A percentile compares a stretch with the other conserved stretches of the same genome.
Conservation (phyloP, 1,284 basidiomycete species). For the Rhodotorula glutinis region DNA sequence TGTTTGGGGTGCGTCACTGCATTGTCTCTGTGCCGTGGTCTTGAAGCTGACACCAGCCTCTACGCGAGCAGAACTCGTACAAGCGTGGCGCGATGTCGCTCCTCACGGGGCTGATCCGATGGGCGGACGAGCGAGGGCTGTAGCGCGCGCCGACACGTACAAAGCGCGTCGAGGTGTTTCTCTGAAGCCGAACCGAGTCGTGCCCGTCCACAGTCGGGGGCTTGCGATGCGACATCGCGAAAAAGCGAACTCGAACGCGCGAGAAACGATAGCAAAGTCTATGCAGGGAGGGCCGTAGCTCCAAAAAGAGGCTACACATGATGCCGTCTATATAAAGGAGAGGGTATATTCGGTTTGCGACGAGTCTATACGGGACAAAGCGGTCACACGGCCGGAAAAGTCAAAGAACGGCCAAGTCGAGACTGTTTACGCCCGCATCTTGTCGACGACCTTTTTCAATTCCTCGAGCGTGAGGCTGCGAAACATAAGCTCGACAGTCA, state of each 20-base stretch:
- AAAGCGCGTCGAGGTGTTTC: too few relatives aligned
- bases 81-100: slow-evolving; percentile 5
- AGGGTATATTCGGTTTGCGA: not conserved
- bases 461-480: slow-evolving; percentile 38
- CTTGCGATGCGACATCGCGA: too few relatives aligned
- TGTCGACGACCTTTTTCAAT: slow-evolving; percentile 34
- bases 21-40: not conserved
- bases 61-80: not conserved
- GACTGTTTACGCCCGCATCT: slow-evolving; percentile 13
- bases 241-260: too few relatives aligned
- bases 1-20: slow-evolving; percentile 19
- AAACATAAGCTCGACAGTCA: not conserved
- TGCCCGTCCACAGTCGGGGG: too few relatives aligned
- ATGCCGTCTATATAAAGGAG: not conserved
- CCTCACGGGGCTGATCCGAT: not conserved
- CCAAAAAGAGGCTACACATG: too few relatives aligned
- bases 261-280: not conserved
- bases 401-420: too few relatives aligned
- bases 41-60: too few relatives aligned
- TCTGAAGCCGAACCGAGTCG: too few relatives aligned
- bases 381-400: too few relatives aligned
- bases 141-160: not conserved
- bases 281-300: not conserved
- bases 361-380: not conserved
- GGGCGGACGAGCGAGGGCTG: slow-evolving; percentile 15